These are phyloP conservation scores for Vigna reflexopilosa DNA, from an alignment of 306 rosid genomes.

Conservation along the genomic window DNA sequence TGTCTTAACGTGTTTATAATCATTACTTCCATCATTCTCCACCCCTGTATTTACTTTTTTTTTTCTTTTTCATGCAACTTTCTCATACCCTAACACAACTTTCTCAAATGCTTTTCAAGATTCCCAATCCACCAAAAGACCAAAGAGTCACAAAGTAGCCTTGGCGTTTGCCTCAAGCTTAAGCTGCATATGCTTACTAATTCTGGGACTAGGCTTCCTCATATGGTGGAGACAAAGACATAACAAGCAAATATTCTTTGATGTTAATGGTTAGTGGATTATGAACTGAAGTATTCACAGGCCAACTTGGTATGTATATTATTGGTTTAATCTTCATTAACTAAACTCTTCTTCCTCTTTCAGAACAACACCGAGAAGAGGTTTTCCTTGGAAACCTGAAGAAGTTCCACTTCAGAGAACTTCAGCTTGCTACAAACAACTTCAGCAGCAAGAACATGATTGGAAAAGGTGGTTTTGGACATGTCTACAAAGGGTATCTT, in stretches of 20 bases:
- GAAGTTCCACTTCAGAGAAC: constrained; percentile 87
- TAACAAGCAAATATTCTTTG: constrained; percentile 91
- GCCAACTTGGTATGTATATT: background rate
- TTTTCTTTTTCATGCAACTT: constrained; percentile 1
- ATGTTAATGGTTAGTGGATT: constrained; percentile 72
- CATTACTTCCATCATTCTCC: constrained; percentile 37
- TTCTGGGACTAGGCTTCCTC: constrained; percentile 77
- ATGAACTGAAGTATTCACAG: constrained; percentile 3
- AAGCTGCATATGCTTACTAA: constrained; percentile 77
- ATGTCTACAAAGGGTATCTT: constrained; percentile 94
- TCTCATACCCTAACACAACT: constrained; percentile 43
- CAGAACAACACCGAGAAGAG: constrained; percentile 80
- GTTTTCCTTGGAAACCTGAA: constrained; percentile 89
- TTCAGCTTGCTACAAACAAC: constrained; percentile 85
- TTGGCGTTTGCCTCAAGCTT: constrained; percentile 86
- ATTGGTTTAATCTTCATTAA: constrained; percentile 19
- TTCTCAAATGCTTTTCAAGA: constrained; percentile 52
- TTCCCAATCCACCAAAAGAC: constrained; percentile 58
- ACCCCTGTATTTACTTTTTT: background rate
- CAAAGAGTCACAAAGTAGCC: constrained; percentile 75
- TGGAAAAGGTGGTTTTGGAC: constrained; percentile 93
- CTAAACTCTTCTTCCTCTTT: constrained; percentile 11
- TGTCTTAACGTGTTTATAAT: constrained; percentile 31
- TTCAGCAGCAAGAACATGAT: constrained; percentile 89
- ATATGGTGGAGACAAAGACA: constrained; percentile 90